phyloP scores from a whole-genome alignment of 2,329 filamentous ascomycete genomes.

The Colletotrichum cordylinicola region DNA sequence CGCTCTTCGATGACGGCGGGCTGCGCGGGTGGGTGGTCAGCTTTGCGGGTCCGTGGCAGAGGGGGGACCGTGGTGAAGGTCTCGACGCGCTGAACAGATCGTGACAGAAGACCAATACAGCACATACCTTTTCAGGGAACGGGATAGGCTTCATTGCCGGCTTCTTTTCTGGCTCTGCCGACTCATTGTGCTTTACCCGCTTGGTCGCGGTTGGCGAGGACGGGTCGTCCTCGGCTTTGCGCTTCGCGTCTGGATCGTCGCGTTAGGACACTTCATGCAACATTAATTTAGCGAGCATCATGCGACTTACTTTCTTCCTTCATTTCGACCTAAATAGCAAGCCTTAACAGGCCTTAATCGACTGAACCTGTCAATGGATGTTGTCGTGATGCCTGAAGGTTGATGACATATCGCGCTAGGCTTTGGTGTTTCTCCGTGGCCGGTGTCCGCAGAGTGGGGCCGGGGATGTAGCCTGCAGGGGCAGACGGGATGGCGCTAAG shows the following conservation, averaged over 20 bases:
- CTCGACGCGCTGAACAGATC: not conserved
- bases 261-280: not conserved
- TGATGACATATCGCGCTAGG: conserved; percentile 23
- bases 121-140: conserved; percentile 83
- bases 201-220: conserved; percentile 68
- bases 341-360: conserved; percentile 11
- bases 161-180: conserved; percentile 55
- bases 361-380: conserved; percentile 1
- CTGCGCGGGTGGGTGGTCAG: conserved; percentile 42
- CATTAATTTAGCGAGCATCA: not conserved
- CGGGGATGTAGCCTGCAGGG: conserved; percentile 29
- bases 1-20: conserved; percentile 93
- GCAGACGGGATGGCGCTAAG: conserved; percentile 34
- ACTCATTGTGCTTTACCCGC: conserved; percentile 61
- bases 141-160: conserved; percentile 70
- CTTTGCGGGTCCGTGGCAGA: not conserved
- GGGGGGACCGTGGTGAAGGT: not conserved
- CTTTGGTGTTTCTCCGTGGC: conserved; percentile 17
- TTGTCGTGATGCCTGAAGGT: conserved; percentile 4
- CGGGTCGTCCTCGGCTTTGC: conserved; percentile 74
- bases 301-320: conserved; percentile 46
- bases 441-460: conserved; percentile 3
- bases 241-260: conserved; percentile 56
- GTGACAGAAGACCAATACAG: not conserved
- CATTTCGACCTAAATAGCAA: conserved; percentile 24